Base-by-base conservation (phyloP, 257 asterid species). In the Solanum chmielewskii region DNA sequence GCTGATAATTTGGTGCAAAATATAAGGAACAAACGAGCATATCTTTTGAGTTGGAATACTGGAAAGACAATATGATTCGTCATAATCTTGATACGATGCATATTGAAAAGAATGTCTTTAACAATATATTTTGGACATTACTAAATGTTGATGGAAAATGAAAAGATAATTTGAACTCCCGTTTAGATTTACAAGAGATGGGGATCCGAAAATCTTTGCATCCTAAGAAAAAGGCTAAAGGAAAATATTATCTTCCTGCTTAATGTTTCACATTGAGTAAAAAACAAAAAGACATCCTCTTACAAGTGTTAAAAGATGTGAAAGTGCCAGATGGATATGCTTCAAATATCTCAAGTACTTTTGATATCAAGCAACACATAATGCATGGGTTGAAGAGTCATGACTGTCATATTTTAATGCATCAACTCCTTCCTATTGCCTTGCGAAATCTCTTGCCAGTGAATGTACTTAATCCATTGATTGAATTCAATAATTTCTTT, bases 71-170 rank as follows among this genome's bases (percentile, higher is more conserved):
- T 6, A 5, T 56, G 23, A 12, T 83, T 8, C 83, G 77, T 2
- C 91, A 89, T 16, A 73, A 76, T 78, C 73, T 87, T 35, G 88
- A 85, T 13, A 4, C 75, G 1, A 83, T 74, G 88, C 87, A 85
- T 59, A 81, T 85, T 15, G 86, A 87, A 14, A 85, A 80, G 21
- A 89, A 89, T 29, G 52, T 87, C 5, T 68, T 49, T 27, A 87
- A 84, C 8, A 78, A 35, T 11, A 27, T 80, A 37, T 39, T 49
- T 9, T 31, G 76, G 6, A 73, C 74, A 3, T 47, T 89, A 3
- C 2, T 86, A 12, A 41, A 49, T 10, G 27, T 86, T 14, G 59
- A 70, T 31, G 89, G 74, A 4, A 83, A 59, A 41, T 12, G 85
- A 9, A 89, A 89, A 33, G 87, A 86, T 42, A 82, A 59, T 73